Percentiles rank a stretch among this genome's conserved stretches.
phyloP scores from a whole-genome alignment of 352 stramenopile genomes.

The Pythium diclinum region DNA sequence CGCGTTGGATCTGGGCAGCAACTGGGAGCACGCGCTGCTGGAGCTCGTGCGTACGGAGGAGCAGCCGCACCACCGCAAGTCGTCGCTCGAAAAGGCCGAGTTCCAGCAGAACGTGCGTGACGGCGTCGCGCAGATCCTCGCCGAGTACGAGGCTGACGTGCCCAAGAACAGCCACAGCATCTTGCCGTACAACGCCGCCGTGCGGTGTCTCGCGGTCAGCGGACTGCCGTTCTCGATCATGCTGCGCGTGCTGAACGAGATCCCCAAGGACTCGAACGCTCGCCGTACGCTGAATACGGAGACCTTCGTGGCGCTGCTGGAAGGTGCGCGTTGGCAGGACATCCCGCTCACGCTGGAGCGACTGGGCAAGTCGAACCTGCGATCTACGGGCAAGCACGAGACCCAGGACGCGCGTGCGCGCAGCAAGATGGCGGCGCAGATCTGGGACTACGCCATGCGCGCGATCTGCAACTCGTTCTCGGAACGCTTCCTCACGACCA shows the following conservation, averaged over 20 bases:
- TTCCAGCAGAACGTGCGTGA: slow-evolving; percentile 45
- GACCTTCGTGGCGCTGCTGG: slow-evolving; percentile 59
- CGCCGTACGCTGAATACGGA: slow-evolving; percentile 50
- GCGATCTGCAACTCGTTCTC: slow-evolving; percentile 59
- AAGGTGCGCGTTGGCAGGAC: slow-evolving; percentile 61
- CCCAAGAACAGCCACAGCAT: slow-evolving; percentile 23
- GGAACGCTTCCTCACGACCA: slow-evolving; percentile 45
- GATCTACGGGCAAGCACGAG: slow-evolving; percentile 19
- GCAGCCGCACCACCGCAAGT: slow-evolving; percentile 60
- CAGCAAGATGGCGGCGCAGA: slow-evolving; percentile 36
- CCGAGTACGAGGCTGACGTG: slow-evolving; percentile 43
- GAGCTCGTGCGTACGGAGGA: slow-evolving; percentile 53
- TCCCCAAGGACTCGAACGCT: slow-evolving; percentile 45
- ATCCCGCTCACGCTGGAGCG: slow-evolving; percentile 63
- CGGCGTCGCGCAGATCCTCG: slow-evolving; percentile 41
- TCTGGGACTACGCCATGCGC: slow-evolving; percentile 68
- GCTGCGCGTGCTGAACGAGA: slow-evolving; percentile 46
- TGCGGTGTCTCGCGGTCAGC: slow-evolving; percentile 59
- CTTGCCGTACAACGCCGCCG: slow-evolving; percentile 56
- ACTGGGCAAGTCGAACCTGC: slow-evolving; percentile 45
- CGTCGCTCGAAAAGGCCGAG: slow-evolving; percentile 38
- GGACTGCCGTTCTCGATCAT: slow-evolving; percentile 49
- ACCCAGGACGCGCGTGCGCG: slow-evolving; percentile 11
- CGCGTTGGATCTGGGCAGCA: slow-evolving; percentile 25
- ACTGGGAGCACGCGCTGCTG: slow-evolving; percentile 56